Evolutionary conservation across 2,329 filamentous ascomycete species (phyloP).

Genomic region (Penicillium sp.): DNA sequence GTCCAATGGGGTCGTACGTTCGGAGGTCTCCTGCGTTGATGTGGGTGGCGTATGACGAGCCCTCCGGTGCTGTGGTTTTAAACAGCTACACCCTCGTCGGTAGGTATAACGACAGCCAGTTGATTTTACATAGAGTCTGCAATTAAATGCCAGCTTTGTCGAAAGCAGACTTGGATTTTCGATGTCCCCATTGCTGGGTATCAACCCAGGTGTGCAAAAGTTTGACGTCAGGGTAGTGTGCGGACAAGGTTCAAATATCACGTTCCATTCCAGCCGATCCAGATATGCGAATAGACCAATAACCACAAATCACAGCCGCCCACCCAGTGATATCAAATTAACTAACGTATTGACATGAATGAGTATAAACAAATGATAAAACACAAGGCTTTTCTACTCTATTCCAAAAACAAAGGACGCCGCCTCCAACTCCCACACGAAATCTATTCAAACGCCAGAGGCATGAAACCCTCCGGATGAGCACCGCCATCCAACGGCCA

Average conservation of each 20-base stretch:
- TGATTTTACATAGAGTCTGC: too few relatives aligned
- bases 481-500: conserved; percentile 33
- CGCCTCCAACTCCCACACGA: background rate
- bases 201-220: too few relatives aligned
- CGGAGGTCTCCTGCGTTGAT: background rate
- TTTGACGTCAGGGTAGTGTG: too few relatives aligned
- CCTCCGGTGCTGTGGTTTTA: too few relatives aligned
- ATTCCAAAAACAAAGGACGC: background rate
- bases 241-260: background rate
- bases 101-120: too few relatives aligned
- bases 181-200: too few relatives aligned
- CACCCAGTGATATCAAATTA: background rate
- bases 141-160: too few relatives aligned
- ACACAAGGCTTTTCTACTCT: conserved; percentile 6
- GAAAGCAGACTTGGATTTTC: too few relatives aligned
- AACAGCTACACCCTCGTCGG: too few relatives aligned
- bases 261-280: too few relatives aligned
- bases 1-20: background rate
- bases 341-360: background rate
- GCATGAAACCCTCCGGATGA: conserved; percentile 25
- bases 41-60: too few relatives aligned
- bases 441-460: conserved; percentile 24
- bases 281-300: background rate
- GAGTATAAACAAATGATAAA: conserved; percentile 1
- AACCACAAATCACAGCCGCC: background rate